phyloP scores from a whole-genome alignment of 805 yeast genomes.

The Kazachstania psychrophila region DNA sequence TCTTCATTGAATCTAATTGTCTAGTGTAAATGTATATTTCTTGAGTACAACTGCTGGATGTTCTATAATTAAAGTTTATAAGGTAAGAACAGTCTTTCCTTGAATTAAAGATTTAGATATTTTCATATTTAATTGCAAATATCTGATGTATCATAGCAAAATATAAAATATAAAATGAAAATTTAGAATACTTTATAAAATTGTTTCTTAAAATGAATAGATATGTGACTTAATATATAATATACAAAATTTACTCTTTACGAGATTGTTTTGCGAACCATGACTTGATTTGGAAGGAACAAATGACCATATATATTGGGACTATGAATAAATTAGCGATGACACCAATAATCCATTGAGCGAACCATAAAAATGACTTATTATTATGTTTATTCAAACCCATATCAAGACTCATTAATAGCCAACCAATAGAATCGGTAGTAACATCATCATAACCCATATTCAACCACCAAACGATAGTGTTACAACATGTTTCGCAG shows the following conservation, averaged over 20 bases:
- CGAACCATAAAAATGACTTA: conserved; percentile 41
- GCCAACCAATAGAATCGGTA: conserved; percentile 83
- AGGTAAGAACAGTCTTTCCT: no score
- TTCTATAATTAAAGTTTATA: no score
- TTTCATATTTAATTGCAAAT: no score
- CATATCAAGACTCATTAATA: conserved; percentile 53
- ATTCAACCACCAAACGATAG: conserved; percentile 46
- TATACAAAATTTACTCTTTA: conserved; percentile 1
- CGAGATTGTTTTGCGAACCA: conserved; percentile 3
- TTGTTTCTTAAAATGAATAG: no score
- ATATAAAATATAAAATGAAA: no score
- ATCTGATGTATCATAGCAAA: no score
- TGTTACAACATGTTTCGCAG: conserved; percentile 55
- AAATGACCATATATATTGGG: conserved; percentile 48
- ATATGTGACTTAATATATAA: no score
- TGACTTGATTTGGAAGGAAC: conserved; percentile 40
- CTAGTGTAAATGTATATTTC: no score
- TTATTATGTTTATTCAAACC: conserved; percentile 52
- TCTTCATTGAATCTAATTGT: no score
- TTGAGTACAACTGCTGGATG: no score
- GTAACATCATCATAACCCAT: conserved; percentile 64
- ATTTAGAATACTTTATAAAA: no score
- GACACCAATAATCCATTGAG: conserved; percentile 43
- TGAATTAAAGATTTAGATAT: no score
- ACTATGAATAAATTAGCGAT: conserved; percentile 41